Evolutionary conservation across 805 yeast genomes (phyloP).

Genomic region (Ogataea trehalophila): DNA sequence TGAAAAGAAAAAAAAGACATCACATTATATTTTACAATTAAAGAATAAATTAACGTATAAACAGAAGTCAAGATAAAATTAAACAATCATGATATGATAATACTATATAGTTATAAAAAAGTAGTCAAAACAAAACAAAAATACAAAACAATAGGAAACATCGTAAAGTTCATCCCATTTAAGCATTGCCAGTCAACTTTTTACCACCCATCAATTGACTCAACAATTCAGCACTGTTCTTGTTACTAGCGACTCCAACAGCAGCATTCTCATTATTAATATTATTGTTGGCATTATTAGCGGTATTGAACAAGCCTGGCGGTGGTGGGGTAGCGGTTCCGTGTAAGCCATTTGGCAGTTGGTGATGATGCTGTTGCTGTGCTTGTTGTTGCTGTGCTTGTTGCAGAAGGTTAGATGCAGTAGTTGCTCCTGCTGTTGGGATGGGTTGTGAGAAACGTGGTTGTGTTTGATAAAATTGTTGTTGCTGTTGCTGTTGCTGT

Average conservation of each 20-base stretch:
- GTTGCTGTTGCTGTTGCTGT: slow-evolving; percentile 26
- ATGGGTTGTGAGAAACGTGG: slow-evolving; percentile 23
- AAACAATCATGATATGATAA: no score
- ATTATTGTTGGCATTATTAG: not conserved
- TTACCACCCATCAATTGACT: slow-evolving; percentile 84
- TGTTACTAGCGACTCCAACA: slow-evolving; percentile 10
- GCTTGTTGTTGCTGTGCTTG: slow-evolving; percentile 29
- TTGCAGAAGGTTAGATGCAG: slow-evolving; percentile 26
- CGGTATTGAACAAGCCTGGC: slow-evolving; percentile 52
- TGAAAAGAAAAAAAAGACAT: no score
- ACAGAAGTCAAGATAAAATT: no score
- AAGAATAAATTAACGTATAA: no score
- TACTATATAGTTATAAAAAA: no score
- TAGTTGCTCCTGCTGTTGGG: slow-evolving; percentile 27
- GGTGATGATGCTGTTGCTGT: slow-evolving; percentile 3
- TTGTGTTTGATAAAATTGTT: slow-evolving; percentile 28
- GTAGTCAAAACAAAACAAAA: no score
- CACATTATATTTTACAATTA: no score
- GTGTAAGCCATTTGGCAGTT: no score
- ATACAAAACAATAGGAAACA: no score
- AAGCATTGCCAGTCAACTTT: slow-evolving; percentile 15
- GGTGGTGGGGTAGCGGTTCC: slow-evolving; percentile 56
- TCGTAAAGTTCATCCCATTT: not conserved
- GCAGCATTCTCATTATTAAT: not conserved
- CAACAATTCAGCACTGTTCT: slow-evolving; percentile 58